Evolutionary conservation across 2,329 filamentous ascomycete genomes (phyloP).

Genomic region (Aspergillus hiratsukae): DNA sequence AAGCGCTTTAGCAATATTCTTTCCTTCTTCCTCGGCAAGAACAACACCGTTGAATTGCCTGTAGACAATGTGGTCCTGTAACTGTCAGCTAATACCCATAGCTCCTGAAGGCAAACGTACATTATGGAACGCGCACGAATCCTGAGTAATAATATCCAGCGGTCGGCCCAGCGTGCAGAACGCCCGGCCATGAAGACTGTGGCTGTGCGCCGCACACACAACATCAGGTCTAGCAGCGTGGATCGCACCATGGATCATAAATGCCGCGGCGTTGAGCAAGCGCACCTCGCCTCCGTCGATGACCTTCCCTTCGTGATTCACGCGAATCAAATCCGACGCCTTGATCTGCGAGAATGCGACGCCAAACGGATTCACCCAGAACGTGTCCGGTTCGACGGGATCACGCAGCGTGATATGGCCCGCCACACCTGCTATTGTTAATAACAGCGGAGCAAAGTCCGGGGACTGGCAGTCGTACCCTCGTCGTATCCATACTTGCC

Average conservation of each 20-base stretch:
- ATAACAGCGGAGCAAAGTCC: not conserved
- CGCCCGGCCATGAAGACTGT: slow-evolving; percentile 49
- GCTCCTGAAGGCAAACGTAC: slow-evolving; percentile 15
- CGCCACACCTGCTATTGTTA: slow-evolving; percentile 46
- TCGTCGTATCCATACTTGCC: slow-evolving; percentile 56
- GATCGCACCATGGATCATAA: slow-evolving; percentile 52
- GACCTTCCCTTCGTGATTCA: slow-evolving; percentile 57
- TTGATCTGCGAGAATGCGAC: slow-evolving; percentile 60
- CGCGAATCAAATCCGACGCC: slow-evolving; percentile 63
- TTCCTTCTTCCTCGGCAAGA: slow-evolving; percentile 50
- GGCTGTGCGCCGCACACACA: slow-evolving; percentile 52
- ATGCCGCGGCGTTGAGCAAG: slow-evolving; percentile 46
- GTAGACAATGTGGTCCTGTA: slow-evolving; percentile 49
- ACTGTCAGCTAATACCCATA: not conserved
- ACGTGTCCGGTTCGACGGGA: slow-evolving; percentile 55
- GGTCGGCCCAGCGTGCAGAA: slow-evolving; percentile 40
- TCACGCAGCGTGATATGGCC: slow-evolving; percentile 61
- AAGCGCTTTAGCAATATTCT: slow-evolving; percentile 47
- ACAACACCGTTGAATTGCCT: slow-evolving; percentile 52
- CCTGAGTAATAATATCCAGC: slow-evolving; percentile 45
- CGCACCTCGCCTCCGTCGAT: slow-evolving; percentile 56
- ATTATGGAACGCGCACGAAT: slow-evolving; percentile 43
- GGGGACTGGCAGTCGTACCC: slow-evolving; percentile 12
- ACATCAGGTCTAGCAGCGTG: slow-evolving; percentile 54
- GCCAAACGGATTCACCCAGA: slow-evolving; percentile 66